Conservation (phyloP, 495 filamentous ascomycete species). For the Podospora fimiseda region DNA sequence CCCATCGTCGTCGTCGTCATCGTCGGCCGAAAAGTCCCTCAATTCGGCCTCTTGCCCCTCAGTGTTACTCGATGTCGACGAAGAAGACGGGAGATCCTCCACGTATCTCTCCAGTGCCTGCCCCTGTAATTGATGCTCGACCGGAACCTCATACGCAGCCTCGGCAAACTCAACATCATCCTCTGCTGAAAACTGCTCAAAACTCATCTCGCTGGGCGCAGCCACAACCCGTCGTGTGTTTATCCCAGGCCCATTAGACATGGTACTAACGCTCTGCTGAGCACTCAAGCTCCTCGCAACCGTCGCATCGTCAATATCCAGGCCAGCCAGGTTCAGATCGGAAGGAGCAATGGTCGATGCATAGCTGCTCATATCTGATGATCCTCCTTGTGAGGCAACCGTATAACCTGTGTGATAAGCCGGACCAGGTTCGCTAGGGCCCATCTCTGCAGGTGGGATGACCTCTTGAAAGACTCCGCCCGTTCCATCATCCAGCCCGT, state of each 20-base stretch:
- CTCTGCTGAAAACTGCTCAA: conserved; percentile 17
- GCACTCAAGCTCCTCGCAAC: conserved; percentile 21
- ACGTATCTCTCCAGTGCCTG: conserved; percentile 19
- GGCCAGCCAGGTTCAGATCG: conserved; percentile 16
- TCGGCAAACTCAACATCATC: conserved; percentile 13
- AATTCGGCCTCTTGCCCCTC: conserved; percentile 1
- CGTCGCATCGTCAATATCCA: conserved; percentile 14
- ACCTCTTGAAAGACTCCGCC: conserved; percentile 38
- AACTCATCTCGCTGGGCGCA: conserved; percentile 3
- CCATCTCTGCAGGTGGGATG: conserved; percentile 35
- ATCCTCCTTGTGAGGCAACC: conserved; percentile 7
- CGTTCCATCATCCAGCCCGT: conserved; percentile 40
- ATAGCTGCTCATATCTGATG: neutral
- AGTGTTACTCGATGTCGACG: neutral
- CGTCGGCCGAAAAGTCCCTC: conserved; percentile 6
- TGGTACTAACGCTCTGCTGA: conserved; percentile 20
- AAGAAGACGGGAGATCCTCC: neutral
- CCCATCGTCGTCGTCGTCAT: conserved; percentile 14
- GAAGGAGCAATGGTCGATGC: conserved; percentile 13
- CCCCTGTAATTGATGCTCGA: conserved; percentile 20
- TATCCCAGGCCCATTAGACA: neutral
- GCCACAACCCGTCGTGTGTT: conserved; percentile 11
- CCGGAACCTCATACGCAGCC: conserved; percentile 19
- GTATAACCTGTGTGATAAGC: conserved; percentile 39
- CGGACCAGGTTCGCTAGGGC: conserved; percentile 39